A percentile compares a stretch with the other conserved stretches of the same genome.
phyloP scores from a whole-genome alignment of 2,329 filamentous ascomycete genomes.

The Colletotrichum australisinense region DNA sequence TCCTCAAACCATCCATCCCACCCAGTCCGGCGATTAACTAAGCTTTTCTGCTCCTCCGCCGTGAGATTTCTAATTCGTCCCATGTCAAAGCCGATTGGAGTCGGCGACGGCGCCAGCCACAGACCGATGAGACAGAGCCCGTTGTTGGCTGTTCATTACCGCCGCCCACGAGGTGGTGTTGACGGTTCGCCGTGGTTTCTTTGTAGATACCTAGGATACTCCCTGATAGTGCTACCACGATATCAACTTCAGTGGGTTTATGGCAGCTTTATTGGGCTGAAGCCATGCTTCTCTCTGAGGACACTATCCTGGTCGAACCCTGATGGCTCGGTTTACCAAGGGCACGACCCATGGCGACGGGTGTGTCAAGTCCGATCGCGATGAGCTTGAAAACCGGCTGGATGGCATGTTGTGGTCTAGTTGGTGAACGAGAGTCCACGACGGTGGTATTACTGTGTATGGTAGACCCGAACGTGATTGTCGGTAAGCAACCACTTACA shows the following conservation, averaged over 20 bases:
- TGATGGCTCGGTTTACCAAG: conserved; percentile 3
- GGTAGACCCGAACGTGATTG: background rate
- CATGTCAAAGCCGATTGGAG: conserved; percentile 10
- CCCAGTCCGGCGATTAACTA: conserved; percentile 21
- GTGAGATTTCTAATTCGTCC: conserved; percentile 33
- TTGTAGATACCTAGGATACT: background rate
- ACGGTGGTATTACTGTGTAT: background rate
- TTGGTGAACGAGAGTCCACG: no score
- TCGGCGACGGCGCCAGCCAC: conserved; percentile 11
- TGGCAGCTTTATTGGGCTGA: background rate
- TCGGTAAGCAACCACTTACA: background rate
- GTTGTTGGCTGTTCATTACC: background rate
- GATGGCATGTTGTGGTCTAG: background rate
- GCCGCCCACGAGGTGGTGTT: background rate
- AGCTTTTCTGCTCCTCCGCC: conserved; percentile 12
- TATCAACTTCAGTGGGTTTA: background rate
- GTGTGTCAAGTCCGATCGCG: background rate
- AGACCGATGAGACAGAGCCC: background rate
- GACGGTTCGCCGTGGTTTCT: background rate
- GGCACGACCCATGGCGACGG: background rate
- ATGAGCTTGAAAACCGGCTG: background rate
- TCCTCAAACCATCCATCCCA: conserved; percentile 10
- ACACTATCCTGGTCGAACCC: background rate
- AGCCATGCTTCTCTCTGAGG: background rate
- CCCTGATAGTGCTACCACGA: conserved; percentile 1